Percentiles rank a stretch among this genome's conserved stretches.
Evolutionary conservation across 2,329 filamentous ascomycete genomes (phyloP).

Genomic region (Pseudogymnoascus sp.): DNA sequence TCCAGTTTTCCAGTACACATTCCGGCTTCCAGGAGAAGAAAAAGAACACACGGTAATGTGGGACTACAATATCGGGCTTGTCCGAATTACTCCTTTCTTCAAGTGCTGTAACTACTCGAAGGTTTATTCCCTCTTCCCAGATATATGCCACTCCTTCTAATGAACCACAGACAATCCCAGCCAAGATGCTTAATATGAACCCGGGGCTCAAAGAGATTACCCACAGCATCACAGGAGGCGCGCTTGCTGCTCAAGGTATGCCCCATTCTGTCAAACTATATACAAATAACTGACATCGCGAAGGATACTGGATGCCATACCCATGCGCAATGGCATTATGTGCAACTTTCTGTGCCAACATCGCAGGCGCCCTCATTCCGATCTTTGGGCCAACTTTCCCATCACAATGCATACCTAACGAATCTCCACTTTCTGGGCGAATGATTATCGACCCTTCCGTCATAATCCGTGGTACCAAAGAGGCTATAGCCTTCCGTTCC

Average conservation of each 20-base stretch:
- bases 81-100: conserved; percentile 91
- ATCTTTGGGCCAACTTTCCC: conserved; percentile 83
- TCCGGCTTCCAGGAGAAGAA: conserved; percentile 59
- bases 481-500: conserved; percentile 38
- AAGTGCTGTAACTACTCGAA: conserved; percentile 84
- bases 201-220: conserved; percentile 80
- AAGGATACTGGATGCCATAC: conserved; percentile 96
- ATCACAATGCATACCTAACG: conserved; percentile 55
- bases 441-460: conserved; percentile 57
- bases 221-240: conserved; percentile 89
- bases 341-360: conserved; percentile 78
- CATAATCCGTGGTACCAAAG: conserved; percentile 42
- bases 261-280: background rate
- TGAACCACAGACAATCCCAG: conserved; percentile 65
- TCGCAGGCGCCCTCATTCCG: conserved; percentile 79
- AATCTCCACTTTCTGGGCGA: conserved; percentile 53
- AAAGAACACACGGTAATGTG: conserved; percentile 75
- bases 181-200: conserved; percentile 72
- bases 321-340: conserved; percentile 78
- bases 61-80: conserved; percentile 93
- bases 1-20: conserved; percentile 76
- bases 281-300: conserved; percentile 10
- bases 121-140: conserved; percentile 40
- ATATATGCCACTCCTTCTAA: conserved; percentile 1
- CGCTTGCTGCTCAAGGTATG: conserved; percentile 79